Evolutionary conservation across 83 land plant species (phyloP).

Genomic region (Picea engelmannii): DNA sequence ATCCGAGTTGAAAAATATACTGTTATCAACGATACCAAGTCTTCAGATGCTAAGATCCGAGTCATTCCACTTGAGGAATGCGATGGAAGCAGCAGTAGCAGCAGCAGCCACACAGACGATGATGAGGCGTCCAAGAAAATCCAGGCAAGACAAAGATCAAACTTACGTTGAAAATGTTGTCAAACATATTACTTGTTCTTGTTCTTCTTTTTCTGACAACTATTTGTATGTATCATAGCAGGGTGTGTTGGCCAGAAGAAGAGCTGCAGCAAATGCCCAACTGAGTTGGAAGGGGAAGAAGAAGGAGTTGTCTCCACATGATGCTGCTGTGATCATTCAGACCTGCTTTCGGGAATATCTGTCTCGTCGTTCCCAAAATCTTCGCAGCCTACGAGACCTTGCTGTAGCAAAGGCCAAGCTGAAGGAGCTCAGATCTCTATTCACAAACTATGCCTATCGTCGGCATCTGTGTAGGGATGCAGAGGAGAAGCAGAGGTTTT

Average conservation of each 20-base stretch:
- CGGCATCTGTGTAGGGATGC: slow-evolving; percentile 43
- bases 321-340: slow-evolving; percentile 64
- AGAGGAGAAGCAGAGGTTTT: slow-evolving; percentile 66
- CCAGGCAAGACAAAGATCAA: neutral
- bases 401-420: slow-evolving; percentile 66
- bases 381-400: slow-evolving; percentile 55
- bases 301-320: slow-evolving; percentile 52
- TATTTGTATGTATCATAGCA: neutral
- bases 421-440: slow-evolving; percentile 60
- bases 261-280: slow-evolving; percentile 1
- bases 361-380: slow-evolving; percentile 54
- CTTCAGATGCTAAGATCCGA: neutral
- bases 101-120: neutral
- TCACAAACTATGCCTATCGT: slow-evolving; percentile 59
- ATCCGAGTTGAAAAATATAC: neutral
- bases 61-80: neutral
- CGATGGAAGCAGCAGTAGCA: neutral
- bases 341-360: slow-evolving; percentile 44
- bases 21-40: neutral
- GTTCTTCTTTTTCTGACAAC: neutral
- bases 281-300: slow-evolving; percentile 42
- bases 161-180: neutral
- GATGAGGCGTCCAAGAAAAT: neutral
- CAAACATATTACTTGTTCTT: too few relatives aligned
- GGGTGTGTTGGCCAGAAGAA: slow-evolving; percentile 11